phyloP scores from a whole-genome alignment of 345 rosid species.

The Eucalyptus urophylla region DNA sequence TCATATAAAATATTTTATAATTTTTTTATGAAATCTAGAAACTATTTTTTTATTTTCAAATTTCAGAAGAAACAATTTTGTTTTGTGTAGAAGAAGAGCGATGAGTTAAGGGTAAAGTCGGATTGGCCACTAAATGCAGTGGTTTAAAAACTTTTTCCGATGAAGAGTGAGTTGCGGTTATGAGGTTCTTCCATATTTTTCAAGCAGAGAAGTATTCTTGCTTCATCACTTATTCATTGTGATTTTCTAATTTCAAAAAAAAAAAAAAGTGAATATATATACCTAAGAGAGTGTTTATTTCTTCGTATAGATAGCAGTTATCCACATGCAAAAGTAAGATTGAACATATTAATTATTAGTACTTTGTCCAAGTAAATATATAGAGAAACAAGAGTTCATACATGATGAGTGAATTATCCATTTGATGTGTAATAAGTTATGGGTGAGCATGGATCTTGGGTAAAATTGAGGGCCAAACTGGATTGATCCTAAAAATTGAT shows the following conservation, averaged over 20 bases:
- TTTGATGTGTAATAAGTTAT: background rate
- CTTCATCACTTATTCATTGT: background rate
- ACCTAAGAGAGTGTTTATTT: background rate
- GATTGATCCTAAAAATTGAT: fast-evolving
- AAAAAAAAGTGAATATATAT: background rate
- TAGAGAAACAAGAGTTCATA: background rate
- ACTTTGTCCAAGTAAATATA: background rate
- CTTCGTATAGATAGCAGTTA: background rate
- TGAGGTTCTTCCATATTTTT: background rate
- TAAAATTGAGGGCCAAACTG: fast-evolving
- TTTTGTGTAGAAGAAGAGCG: background rate
- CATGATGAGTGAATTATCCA: background rate
- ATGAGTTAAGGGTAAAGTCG: background rate
- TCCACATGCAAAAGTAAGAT: background rate
- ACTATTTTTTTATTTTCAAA: background rate
- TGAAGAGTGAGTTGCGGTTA: background rate
- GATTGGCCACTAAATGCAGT: background rate
- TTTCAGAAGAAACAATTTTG: background rate
- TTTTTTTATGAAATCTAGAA: background rate
- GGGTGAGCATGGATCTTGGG: background rate
- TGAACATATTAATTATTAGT: background rate
- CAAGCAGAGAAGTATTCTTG: background rate
- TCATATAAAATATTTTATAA: background rate
- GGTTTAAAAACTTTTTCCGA: background rate
- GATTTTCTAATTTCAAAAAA: background rate